Evolutionary conservation across 208 protist genomes (phyloP), one percentile per base, ranked within the genome.

Genomic region (Porcisia hertigi): DNA sequence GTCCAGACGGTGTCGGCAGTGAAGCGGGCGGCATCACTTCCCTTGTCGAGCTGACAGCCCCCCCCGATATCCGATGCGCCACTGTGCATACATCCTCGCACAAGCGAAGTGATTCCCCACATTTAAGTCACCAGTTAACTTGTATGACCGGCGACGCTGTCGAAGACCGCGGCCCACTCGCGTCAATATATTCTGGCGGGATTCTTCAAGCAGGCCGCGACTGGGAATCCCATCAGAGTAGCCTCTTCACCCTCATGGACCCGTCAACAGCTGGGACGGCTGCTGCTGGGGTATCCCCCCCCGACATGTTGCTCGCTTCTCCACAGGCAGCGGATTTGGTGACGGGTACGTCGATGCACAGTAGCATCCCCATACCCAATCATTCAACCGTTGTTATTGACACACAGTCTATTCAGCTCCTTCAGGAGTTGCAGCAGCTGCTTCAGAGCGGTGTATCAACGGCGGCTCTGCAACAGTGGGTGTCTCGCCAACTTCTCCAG

Each of bases 351-450:
- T 41, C 25, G 66, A 47, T 41, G 58, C 72, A 11, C 53, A 41
- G 74, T 45, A 18, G 23, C 43, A 66, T 25, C 20, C 18, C 41
- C 1, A 58, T 36, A 67, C 11, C 63, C 4, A 6, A 18, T 43
- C 63, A 67, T 23, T 67, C 41, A 12, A 53, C 18, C 57, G 52
- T 18, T 18, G 54, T n/a, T n/a, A 3, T 30, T 12, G 63, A 69
- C 39, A 76, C 60, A 9, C 39, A 20, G 18, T 47, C 55, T 23
- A 54, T 83, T 55, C 69, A 76, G 41, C 58, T 83, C 3, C 62
- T 83, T 2, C 70, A 79, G 55, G 52, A 75, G 39, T 58, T 83
- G 59, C 79, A 83, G 57, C 62, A 79, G 49, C 52, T 83, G 18
- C 74, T 83, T 20, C 66, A 60, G 53, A 52, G 43, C 45, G 74